Conservation (phyloP, 768 basidiomycete species). For the Mycena albidolilacea region DNA sequence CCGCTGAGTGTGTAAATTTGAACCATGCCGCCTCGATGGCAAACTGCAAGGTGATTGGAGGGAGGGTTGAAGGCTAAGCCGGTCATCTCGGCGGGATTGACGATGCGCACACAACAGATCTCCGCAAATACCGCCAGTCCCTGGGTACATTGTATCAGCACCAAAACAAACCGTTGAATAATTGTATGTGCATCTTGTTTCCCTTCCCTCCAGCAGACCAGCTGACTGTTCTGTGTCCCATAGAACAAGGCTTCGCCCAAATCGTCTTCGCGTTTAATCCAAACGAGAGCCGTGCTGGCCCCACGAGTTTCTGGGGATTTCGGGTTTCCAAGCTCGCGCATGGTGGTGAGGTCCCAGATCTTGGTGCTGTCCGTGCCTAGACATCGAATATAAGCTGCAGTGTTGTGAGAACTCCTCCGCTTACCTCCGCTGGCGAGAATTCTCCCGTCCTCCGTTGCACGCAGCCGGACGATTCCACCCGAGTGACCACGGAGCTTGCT, state of each 20-base stretch:
- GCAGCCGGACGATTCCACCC: conserved; percentile 30
- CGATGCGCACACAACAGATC: conserved; percentile 32
- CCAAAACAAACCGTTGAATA: not conserved
- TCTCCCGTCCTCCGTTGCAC: conserved; percentile 33
- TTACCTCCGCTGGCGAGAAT: conserved; percentile 36
- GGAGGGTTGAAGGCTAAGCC: conserved; percentile 41
- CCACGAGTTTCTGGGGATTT: conserved; percentile 24
- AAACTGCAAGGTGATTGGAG: conserved; percentile 40
- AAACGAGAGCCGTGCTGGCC: conserved; percentile 36
- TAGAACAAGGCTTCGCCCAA: conserved; percentile 34
- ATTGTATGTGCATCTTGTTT: conserved; percentile 19
- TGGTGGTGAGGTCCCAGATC: conserved; percentile 31
- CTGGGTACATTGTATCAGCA: conserved; percentile 16
- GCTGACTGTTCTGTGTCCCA: conserved; percentile 38
- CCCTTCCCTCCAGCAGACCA: conserved; percentile 38
- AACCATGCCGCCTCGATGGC: conserved; percentile 39
- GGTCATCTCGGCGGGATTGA: conserved; percentile 40
- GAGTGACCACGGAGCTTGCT: conserved; percentile 34
- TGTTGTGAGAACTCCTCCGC: not conserved
- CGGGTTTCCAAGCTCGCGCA: conserved; percentile 24
- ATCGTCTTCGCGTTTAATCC: conserved; percentile 40
- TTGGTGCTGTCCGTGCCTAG: conserved; percentile 36
- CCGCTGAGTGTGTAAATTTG: conserved; percentile 38
- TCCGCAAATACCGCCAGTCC: conserved; percentile 36
- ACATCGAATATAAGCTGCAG: not conserved